Evolutionary conservation across 2,329 filamentous ascomycete genomes (phyloP), one percentile per base, ranked within the genome.

Genomic region (Colletotrichum euphorbiae): DNA sequence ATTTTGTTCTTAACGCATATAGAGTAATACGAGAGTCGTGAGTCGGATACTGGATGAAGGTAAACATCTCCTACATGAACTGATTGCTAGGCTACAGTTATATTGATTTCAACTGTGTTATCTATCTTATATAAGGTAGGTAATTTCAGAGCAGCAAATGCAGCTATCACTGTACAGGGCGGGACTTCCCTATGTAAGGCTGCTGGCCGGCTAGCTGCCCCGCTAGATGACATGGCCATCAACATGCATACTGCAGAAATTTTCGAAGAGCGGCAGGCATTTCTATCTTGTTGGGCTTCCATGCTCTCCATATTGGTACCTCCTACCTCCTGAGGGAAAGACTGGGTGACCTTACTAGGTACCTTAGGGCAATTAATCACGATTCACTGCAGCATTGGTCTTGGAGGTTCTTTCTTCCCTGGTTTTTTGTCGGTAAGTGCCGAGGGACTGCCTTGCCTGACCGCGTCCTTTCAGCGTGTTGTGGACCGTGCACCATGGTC

Each of bases 401-500:
- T 36, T 40, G 1, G 24, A 28, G 24, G 24, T 28, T 28, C 4
- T 17, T 13, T 38, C 24, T 40, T 48, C 36, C 24, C 28, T 36
- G 40, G 1, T 38, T n/a, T n/a, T 2, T 15, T 24, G 24, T 24
- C 58, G 58, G 58, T 61, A 61, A 46, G 58, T 61, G 55, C 55
- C 36, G 50, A 46, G 59, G 5, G 38, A 38, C n/a, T 52, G 58
- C 33, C 51, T 28, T 63, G 50, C 36, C 36, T 45, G 65, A 31
- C 60, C 36, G 33, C 50, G 51, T 54, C 59, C 50, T 50, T 28
- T 24, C 24, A 56, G 15, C 38, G 46, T 55, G 48, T 13, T n/a
- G 19, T 69, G 66, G 50, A 54, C 66, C 66, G 61, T 69, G 66
- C 66, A 48, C 54, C 19, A 9, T 24, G 9, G 48, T 11, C 40